phyloP scores from a whole-genome alignment of 495 filamentous ascomycete species.

The Cercophora sp. region DNA sequence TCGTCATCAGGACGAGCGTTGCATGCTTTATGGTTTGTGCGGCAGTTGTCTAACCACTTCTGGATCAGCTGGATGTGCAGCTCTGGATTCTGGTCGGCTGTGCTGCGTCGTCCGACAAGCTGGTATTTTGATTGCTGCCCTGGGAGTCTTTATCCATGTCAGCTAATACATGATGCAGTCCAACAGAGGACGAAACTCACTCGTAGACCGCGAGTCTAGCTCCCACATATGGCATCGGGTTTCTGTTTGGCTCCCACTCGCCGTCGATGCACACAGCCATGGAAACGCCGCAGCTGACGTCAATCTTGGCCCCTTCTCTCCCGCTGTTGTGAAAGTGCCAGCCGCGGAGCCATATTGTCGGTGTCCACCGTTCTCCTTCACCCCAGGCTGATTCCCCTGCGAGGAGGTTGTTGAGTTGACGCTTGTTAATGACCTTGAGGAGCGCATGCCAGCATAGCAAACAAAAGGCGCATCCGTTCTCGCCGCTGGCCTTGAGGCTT shows the following conservation, averaged over 20 bases:
- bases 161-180: too few relatives aligned
- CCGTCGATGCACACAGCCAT: background rate
- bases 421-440: background rate
- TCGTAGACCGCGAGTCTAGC: background rate
- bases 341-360: constrained; percentile 11
- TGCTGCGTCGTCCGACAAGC: constrained; percentile 1
- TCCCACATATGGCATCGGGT: background rate
- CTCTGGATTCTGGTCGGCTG: constrained; percentile 6
- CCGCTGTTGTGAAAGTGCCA: constrained; percentile 1
- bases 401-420: constrained; percentile 1
- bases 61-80: constrained; percentile 6
- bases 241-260: background rate
- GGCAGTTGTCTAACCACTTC: constrained; percentile 2
- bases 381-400: constrained; percentile 7
- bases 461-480: constrained; percentile 12
- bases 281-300: background rate
- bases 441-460: constrained; percentile 6
- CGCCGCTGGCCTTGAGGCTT: constrained; percentile 1
- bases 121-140: constrained; percentile 8
- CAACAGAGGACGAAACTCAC: too few relatives aligned
- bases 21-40: constrained; percentile 3
- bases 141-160: too few relatives aligned
- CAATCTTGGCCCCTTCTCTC: background rate
- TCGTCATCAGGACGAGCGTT: background rate
- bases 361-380: constrained; percentile 5